Base-by-base conservation (phyloP, 306 rosid genomes). In the Castanopsis chinensis region DNA sequence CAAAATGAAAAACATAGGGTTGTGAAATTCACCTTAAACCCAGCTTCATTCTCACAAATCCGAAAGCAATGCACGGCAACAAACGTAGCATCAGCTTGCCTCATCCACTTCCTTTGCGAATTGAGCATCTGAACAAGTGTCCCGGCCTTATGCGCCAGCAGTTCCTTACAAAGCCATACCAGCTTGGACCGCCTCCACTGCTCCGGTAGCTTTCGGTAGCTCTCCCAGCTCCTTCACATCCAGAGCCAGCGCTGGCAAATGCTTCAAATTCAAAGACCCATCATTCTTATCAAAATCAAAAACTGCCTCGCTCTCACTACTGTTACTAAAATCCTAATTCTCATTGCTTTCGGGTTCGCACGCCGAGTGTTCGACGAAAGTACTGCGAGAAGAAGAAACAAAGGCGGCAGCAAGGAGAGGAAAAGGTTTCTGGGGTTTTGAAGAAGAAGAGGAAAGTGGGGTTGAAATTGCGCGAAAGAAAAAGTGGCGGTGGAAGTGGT, bases 91-190 rank as follows among this genome's bases (percentile, higher is more conserved):
- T 86, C 92, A 8, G 86, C 90, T 43, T 92, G 97, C 78, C 80
- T 87, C 85, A 94, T 37, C 98, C 98, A 92, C 67, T 94, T 94
- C 81, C 19, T 87, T 87, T 94, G 97, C 23, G 84, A 97, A 68
- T 92, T 94, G 52, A 94, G 92, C 49, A 94, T 79, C 67, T 88
- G 83, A 11, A 72, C 72, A 43, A 89, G 54, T 8, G 90, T 84
- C 2, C 85, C 88, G 12, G 81, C 71, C 81, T 86, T 89, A 35
- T 86, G 87, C 18, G 84, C 79, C n/a, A 86, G 92, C 68, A 86
- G 69, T 37, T 89, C 88, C 83, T 89, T 89, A 60, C 92, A 89
- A 59, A 89, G 85, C 92, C 92, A 89, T 18, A 87, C 92, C 77
- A 89, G 73, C 84, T 78, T 89, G 69, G 92, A 82, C 76, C 90